Percentiles rank a stretch among this genome's conserved stretches.
Conservation (phyloP, 192 early-diverging fungal species). For the Kappamyces sp. region DNA sequence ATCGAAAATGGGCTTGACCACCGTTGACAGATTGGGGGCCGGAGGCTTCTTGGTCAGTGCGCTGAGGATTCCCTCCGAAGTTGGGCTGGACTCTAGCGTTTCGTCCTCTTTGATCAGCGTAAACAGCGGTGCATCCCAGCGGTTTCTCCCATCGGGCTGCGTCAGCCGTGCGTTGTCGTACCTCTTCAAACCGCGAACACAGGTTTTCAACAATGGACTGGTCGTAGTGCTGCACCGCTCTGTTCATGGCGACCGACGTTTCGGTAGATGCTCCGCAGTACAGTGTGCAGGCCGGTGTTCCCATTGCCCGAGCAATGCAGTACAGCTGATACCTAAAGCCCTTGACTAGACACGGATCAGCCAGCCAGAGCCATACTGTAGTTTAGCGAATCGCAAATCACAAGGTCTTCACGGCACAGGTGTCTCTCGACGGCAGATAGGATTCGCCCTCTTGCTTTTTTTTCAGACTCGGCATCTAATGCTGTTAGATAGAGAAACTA, state of each 20-base stretch:
- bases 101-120: constrained; percentile 69
- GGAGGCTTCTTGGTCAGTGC: constrained; percentile 65
- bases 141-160: constrained; percentile 69
- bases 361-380: constrained; percentile 46
- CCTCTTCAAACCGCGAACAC: constrained; percentile 83
- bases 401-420: constrained; percentile 74
- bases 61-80: constrained; percentile 63
- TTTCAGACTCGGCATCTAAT: constrained; percentile 64
- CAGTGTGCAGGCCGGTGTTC: constrained; percentile 61
- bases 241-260: neutral
- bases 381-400: constrained; percentile 92
- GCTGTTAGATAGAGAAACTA: constrained; percentile 23
- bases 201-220: constrained; percentile 64
- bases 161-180: neutral
- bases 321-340: constrained; percentile 96
- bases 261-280: neutral
- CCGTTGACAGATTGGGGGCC: constrained; percentile 82
- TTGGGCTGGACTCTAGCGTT: constrained; percentile 41
- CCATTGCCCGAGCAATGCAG: constrained; percentile 76
- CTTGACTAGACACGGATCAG: constrained; percentile 51
- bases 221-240: neutral
- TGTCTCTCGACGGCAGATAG: constrained; percentile 86
- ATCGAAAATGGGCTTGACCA: constrained; percentile 79
- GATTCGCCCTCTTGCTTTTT: constrained; percentile 76
- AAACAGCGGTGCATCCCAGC: constrained; percentile 98